These are phyloP conservation scores for Thamnidium elegans DNA, from an alignment of 192 early-diverging fungal genomes.

Conservation along the genomic window DNA sequence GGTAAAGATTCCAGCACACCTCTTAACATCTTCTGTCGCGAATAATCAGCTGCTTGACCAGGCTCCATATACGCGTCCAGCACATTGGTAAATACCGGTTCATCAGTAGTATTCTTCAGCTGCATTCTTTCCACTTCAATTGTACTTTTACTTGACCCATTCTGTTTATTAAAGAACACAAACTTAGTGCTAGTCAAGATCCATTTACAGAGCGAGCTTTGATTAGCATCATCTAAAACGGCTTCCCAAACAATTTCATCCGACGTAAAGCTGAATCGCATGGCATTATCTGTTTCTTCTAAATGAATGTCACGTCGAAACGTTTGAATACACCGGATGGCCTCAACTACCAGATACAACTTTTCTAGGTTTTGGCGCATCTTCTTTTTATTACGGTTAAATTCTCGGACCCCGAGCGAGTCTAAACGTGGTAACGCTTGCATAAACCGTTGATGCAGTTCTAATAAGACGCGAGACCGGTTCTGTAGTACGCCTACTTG, in stretches of 20 bases:
- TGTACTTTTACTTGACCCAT: conserved; percentile 69
- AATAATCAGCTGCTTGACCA: conserved; percentile 56
- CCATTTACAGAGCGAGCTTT: conserved; percentile 64
- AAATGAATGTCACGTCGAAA: conserved; percentile 47
- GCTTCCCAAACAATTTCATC: conserved; percentile 72
- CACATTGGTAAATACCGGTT: conserved; percentile 55
- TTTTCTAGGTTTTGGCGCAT: conserved; percentile 46
- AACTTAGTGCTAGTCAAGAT: conserved; percentile 59
- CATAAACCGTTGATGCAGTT: conserved; percentile 16
- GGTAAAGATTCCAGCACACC: conserved; percentile 73
- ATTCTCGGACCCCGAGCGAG: conserved; percentile 14
- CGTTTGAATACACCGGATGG: conserved; percentile 52
- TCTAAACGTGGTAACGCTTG: not conserved
- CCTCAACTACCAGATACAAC: conserved; percentile 65
- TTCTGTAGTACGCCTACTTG: conserved; percentile 54
- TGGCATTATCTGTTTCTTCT: conserved; percentile 51
- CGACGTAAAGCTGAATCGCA: conserved; percentile 48
- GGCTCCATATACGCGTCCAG: conserved; percentile 54
- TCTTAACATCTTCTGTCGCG: conserved; percentile 80
- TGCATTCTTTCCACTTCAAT: conserved; percentile 71
- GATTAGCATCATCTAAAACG: conserved; percentile 61
- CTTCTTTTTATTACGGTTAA: conserved; percentile 9
- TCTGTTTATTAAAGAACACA: conserved; percentile 65
- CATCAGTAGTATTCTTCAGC: conserved; percentile 60
- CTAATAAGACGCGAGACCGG: conserved; percentile 46